Percentiles rank a stretch among this genome's conserved stretches.
Evolutionary conservation across 140 eudicot genomes (phyloP).

Genomic region (Stevia rebaudiana): DNA sequence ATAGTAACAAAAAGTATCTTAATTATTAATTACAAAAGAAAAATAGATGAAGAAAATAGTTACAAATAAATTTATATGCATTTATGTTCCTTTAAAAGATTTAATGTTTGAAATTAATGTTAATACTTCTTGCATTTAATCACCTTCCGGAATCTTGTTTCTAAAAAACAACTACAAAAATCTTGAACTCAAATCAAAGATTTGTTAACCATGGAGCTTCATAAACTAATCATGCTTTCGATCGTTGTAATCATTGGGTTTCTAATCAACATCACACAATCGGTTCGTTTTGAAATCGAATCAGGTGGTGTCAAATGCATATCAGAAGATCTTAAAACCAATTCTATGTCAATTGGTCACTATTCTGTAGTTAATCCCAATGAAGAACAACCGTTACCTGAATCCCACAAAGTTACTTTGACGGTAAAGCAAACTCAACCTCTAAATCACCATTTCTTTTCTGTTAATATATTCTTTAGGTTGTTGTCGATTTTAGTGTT

Average conservation of each 20-base stretch:
- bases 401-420: constrained; percentile 58
- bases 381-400: constrained; percentile 54
- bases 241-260: constrained; percentile 12
- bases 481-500: too few species aligned
- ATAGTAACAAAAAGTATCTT: too few species aligned
- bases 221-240: background rate
- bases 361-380: constrained; percentile 47
- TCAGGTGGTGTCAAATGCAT: constrained; percentile 64
- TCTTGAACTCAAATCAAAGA: background rate
- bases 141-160: background rate
- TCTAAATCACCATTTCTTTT: too few species aligned
- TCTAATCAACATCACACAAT: constrained; percentile 23
- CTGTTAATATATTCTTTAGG: too few species aligned
- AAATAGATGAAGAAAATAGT: too few species aligned
- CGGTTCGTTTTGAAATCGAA: constrained; percentile 51
- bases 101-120: too few species aligned
- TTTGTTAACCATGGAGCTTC: background rate
- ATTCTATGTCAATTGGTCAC: constrained; percentile 65
- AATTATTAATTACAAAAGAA: too few species aligned
- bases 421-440: constrained; percentile 29
- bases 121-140: too few species aligned
- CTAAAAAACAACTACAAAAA: background rate
- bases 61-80: too few species aligned
- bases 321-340: constrained; percentile 55
- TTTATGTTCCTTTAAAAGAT: too few species aligned